Percentiles rank a stretch among this genome's conserved stretches.
phyloP scores from a whole-genome alignment of 1,284 basidiomycete genomes.

The Heterobasidion irregulare region DNA sequence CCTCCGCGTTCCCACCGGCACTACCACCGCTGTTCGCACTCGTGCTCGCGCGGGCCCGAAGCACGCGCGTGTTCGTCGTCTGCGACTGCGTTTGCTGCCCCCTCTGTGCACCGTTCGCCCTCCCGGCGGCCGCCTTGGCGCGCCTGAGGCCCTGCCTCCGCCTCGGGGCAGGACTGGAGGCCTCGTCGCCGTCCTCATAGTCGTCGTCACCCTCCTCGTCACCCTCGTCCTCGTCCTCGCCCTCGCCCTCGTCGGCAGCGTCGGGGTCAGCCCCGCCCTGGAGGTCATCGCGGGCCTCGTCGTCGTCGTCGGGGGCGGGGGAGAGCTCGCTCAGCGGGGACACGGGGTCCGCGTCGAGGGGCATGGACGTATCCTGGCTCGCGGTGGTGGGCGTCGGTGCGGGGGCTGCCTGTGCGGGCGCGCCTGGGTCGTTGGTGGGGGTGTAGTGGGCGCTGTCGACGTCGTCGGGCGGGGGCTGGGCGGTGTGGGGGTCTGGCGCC shows the following conservation, averaged over 20 bases:
- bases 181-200: no score
- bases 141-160: no score
- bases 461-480: background rate
- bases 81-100: no score
- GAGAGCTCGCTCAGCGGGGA: constrained; percentile 68
- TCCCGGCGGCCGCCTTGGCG: no score
- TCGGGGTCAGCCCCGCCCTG: constrained; percentile 21
- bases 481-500: constrained; percentile 10
- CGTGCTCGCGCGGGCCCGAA: no score
- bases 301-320: constrained; percentile 39
- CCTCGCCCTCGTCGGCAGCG: constrained; percentile 10
- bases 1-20: no score
- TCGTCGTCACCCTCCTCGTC: no score
- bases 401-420: constrained; percentile 16
- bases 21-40: no score
- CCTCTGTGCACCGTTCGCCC: no score
- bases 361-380: constrained; percentile 12
- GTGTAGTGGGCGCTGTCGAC: background rate
- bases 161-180: no score
- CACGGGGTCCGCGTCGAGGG: constrained; percentile 33
- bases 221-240: background rate
- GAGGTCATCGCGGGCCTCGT: constrained; percentile 20
- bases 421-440: constrained; percentile 1
- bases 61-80: no score
- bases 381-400: constrained; percentile 5